Evolutionary conservation across 805 yeast genomes (phyloP).

Genomic region (Candida quercuum): DNA sequence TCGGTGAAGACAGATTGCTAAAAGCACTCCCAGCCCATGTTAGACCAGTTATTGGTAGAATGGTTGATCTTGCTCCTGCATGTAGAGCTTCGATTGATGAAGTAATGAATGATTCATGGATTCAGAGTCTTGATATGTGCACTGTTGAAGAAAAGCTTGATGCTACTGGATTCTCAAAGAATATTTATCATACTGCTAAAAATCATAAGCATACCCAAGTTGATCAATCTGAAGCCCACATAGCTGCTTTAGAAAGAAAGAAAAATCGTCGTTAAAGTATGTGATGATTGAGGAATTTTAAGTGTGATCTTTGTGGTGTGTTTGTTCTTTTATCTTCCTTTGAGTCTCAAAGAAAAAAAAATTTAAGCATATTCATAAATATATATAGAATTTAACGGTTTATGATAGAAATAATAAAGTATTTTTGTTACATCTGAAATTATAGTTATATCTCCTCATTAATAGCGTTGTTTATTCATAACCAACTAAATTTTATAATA

Average conservation of each 20-base stretch:
- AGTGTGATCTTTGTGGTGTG: no score
- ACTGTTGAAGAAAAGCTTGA: slow-evolving; percentile 43
- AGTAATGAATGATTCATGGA: slow-evolving; percentile 69
- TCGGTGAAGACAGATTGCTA: slow-evolving; percentile 68
- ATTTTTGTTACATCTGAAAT: no score
- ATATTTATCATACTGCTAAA: slow-evolving; percentile 36
- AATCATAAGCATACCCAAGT: slow-evolving; percentile 85
- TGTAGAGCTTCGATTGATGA: slow-evolving; percentile 80
- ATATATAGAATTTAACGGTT: no score
- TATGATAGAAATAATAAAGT: no score
- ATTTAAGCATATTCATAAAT: not conserved
- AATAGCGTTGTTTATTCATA: not conserved
- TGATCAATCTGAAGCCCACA: slow-evolving; percentile 92
- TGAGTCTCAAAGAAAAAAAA: not conserved
- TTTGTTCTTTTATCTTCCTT: no score
- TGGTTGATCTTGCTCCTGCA: slow-evolving; percentile 85
- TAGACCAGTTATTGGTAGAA: slow-evolving; percentile 59
- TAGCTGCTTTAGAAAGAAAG: slow-evolving; percentile 85
- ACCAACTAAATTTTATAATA: no score
- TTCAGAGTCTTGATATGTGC: slow-evolving; percentile 62
- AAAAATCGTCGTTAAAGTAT: slow-evolving; percentile 35
- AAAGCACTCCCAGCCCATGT: slow-evolving; percentile 68
- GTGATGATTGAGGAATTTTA: not conserved
- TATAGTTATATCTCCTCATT: no score
- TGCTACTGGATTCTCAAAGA: slow-evolving; percentile 28